Percentiles rank a stretch among this genome's conserved stretches.
Evolutionary conservation across 768 basidiomycete species (phyloP).

Genomic region (Arthromyces matolae): DNA sequence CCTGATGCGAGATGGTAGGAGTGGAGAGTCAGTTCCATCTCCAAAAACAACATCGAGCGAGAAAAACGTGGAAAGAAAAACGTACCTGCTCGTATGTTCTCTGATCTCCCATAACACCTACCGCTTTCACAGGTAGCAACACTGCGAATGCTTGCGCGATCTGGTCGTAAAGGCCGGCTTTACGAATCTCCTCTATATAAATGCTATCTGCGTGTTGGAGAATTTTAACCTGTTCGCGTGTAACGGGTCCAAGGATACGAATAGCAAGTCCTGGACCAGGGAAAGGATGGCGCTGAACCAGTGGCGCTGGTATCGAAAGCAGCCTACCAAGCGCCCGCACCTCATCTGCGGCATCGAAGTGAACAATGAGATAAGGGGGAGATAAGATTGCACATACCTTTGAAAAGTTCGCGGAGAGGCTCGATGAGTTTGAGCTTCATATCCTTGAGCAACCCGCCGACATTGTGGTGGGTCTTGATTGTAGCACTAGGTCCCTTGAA

Average conservation of each 20-base stretch:
- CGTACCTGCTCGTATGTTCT: slow-evolving; percentile 91
- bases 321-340: slow-evolving; percentile 90
- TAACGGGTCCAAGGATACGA: slow-evolving; percentile 95
- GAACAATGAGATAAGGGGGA: slow-evolving; percentile 2
- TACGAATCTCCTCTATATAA: slow-evolving; percentile 97
- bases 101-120: slow-evolving; percentile 96
- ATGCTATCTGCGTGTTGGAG: slow-evolving; percentile 91
- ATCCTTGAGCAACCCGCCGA: slow-evolving; percentile 91
- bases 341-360: slow-evolving; percentile 66
- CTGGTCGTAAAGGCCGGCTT: slow-evolving; percentile 85
- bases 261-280: slow-evolving; percentile 98
- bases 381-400: slow-evolving; percentile 55
- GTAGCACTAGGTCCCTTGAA: slow-evolving; percentile 99
- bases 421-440: slow-evolving; percentile 99
- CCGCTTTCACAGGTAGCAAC: slow-evolving; percentile 89
- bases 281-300: slow-evolving; percentile 97
- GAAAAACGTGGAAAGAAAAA: slow-evolving; percentile 1
- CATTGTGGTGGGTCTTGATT: slow-evolving; percentile 99
- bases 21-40: slow-evolving; percentile 9
- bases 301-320: slow-evolving; percentile 84
- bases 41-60: background rate
- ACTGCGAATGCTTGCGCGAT: slow-evolving; percentile 98
- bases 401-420: slow-evolving; percentile 95
- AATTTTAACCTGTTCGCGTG: slow-evolving; percentile 86
- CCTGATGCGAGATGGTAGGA: slow-evolving; percentile 40